Conservation (phyloP, 441 rosid species). For the Gossypium davidsonii region DNA sequence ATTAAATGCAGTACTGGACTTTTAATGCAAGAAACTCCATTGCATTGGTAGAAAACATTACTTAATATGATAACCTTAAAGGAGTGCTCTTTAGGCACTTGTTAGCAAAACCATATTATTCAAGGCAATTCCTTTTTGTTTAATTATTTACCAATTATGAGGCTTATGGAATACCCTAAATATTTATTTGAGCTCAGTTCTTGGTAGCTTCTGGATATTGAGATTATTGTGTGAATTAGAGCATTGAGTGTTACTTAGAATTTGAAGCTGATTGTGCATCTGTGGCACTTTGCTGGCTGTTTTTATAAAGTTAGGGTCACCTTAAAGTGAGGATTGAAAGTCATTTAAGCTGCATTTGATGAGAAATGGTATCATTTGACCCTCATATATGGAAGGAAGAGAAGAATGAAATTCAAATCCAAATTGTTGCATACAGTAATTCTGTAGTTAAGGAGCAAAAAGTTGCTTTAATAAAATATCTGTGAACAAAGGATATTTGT, state of each 20-base stretch:
- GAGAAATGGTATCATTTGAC: neutral
- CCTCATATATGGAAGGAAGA: neutral
- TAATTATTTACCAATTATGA: neutral
- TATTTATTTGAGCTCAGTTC: neutral
- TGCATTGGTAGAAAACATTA: neutral
- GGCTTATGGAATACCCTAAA: conserved; percentile 3
- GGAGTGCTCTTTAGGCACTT: neutral
- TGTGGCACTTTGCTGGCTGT: conserved; percentile 11
- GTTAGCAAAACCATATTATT: neutral
- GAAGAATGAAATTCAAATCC: neutral
- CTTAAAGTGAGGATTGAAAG: conserved; percentile 3
- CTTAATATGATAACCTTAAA: neutral
- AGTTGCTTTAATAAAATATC: neutral
- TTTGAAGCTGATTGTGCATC: neutral
- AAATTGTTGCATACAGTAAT: neutral
- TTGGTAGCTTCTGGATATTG: neutral
- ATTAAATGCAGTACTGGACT: neutral
- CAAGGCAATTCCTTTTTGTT: neutral
- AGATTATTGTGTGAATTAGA: neutral
- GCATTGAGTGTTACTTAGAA: conserved; percentile 4
- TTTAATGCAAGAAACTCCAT: neutral
- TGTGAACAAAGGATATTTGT: neutral
- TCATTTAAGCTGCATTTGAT: conserved; percentile 1
- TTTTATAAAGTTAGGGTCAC: neutral
- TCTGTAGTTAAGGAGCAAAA: neutral